Evolutionary conservation across 129 eudicot species (phyloP).

Genomic region (Flaveria trinervia): DNA sequence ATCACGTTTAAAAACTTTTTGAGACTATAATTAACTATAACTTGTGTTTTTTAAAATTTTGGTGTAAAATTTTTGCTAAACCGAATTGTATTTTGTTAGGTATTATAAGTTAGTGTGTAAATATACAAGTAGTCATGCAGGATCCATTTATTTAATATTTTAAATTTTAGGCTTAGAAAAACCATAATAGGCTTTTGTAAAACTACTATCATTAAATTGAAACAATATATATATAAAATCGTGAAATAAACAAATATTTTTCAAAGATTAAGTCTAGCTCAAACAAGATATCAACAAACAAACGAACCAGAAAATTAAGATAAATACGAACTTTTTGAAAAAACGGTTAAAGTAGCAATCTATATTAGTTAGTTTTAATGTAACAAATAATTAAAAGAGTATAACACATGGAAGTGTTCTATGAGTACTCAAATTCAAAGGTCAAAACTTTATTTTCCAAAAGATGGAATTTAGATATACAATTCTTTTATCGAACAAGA

Average conservation of each 20-base stretch:
- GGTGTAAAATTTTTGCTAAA: too few species aligned
- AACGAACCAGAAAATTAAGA: neutral
- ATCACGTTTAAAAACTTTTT: too few species aligned
- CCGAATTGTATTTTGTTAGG: too few species aligned
- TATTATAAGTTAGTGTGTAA: too few species aligned
- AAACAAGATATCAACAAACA: neutral
- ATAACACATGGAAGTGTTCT: neutral
- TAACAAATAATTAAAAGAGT: neutral
- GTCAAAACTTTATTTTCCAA: neutral
- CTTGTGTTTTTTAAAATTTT: too few species aligned
- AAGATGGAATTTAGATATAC: neutral
- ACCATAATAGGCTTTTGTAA: too few species aligned
- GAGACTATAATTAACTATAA: too few species aligned
- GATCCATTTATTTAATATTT: too few species aligned
- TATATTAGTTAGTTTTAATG: neutral
- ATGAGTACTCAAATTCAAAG: neutral
- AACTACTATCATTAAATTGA: too few species aligned
- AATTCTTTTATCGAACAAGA: neutral
- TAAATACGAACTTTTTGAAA: too few species aligned
- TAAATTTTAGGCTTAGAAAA: too few species aligned
- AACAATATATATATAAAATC: neutral
- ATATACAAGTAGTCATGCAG: too few species aligned
- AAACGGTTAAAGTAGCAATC: neutral
- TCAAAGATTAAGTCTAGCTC: neutral
- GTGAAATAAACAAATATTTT: neutral